Percentiles rank a stretch among this genome's conserved stretches.
Conservation (phyloP, 371 early-diverging fungal species). For the Actinomucor elegans region DNA sequence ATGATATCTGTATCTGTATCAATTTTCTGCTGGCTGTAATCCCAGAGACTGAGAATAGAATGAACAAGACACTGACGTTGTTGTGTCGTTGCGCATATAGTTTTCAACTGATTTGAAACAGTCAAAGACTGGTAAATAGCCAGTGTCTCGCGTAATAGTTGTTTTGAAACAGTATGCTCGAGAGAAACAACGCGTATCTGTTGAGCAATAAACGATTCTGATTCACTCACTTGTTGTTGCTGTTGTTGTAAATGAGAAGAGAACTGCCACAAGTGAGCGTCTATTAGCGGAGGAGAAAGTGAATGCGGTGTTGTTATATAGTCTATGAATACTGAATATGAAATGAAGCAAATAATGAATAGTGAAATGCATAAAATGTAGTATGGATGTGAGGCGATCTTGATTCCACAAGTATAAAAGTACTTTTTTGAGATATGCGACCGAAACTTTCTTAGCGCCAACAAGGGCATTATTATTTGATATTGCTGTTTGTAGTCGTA, state of each 20-base stretch:
- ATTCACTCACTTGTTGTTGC: not conserved
- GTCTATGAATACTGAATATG: conserved; percentile 46
- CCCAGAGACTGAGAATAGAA: conserved; percentile 58
- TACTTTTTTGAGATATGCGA: conserved; percentile 19
- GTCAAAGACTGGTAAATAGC: conserved; percentile 1
- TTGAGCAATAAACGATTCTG: conserved; percentile 24
- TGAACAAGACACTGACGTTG: conserved; percentile 49
- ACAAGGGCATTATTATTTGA: conserved; percentile 39
- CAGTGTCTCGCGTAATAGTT: not conserved
- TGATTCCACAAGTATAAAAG: conserved; percentile 65
- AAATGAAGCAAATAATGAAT: conserved; percentile 49
- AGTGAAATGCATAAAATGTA: conserved; percentile 49
- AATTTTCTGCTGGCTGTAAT: conserved; percentile 22
- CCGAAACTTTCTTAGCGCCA: conserved; percentile 12
- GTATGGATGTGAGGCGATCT: conserved; percentile 56
- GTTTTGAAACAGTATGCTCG: not conserved
- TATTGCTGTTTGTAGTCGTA: no score
- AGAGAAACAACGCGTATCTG: conserved; percentile 28
- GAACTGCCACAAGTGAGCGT: conserved; percentile 33
- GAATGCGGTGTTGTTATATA: not conserved
- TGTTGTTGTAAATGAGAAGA: conserved; percentile 22
- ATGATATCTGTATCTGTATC: conserved; percentile 28
- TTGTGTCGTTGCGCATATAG: conserved; percentile 2
- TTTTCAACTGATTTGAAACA: not conserved
- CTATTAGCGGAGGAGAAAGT: conserved; percentile 11